Evolutionary conservation across 352 stramenopile species (phyloP), one percentile per base, ranked within the genome.

Genomic region (Phytophthora melonis): DNA sequence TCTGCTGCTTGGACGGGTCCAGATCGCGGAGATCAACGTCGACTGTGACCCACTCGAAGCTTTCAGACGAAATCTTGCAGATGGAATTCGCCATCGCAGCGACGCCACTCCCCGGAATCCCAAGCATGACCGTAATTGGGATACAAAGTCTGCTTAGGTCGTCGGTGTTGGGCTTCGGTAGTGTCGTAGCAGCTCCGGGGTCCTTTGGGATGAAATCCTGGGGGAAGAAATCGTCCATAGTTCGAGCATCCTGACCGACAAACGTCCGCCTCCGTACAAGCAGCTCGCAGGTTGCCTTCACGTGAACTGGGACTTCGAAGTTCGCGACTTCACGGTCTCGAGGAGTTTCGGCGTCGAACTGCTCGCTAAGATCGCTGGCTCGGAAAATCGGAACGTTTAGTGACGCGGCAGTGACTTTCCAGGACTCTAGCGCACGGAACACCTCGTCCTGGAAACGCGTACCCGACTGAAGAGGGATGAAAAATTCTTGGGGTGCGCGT

Each of bases 381-480:
- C 84, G 83, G 52, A 84, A 86, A 62, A 94, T 83, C 2, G 82
- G 82, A 8, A 91, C 82, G 6, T 81, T 78, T 19, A 90, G 64
- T 2, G 67, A 21, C 13, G 65, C 58, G n/a, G 82, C 79, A 1
- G 82, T 81, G 5, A n/a, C 0, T 64, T 93, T 93, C 88, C 88
- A 95, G 5, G 63, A 69, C 1, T 79, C 68, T 8, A 95, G 61
- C 0, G 86, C 80, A 9, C 68, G 79, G 16, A 93, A 75, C 13
- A 93, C 79, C 34, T 92, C 82, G 30, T 89, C 70, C 57, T 95
- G 88, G 32, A 92, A 91, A 14, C 86, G 84, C 3, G 84, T 84
- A 3, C 83, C 84, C 3, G 88, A 84, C 7, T 91, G 61, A 21
- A 95, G 43, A 3, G 88, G 88, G 9, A 95, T 80, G 18, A 72